Conservation (phyloP, 306 rosid genomes). For the Cucurbita moschata region DNA sequence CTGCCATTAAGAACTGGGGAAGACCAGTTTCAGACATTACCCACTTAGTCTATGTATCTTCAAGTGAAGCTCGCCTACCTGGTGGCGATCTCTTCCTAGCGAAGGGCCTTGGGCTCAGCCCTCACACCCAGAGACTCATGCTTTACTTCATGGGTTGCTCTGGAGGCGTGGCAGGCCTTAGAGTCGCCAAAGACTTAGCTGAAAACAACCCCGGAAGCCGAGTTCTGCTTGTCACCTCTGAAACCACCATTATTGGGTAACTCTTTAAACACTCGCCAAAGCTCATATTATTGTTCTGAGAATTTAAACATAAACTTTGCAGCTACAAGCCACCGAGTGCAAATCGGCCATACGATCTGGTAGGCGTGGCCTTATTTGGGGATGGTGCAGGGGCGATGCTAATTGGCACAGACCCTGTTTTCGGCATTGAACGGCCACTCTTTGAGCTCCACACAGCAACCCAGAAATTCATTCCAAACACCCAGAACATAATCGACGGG, state of each 20-base stretch:
- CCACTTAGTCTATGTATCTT: slow-evolving; percentile 77
- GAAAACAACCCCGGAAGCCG: slow-evolving; percentile 88
- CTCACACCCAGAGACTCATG: slow-evolving; percentile 43
- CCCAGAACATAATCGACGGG: slow-evolving; percentile 73
- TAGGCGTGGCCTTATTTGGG: slow-evolving; percentile 82
- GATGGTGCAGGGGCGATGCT: slow-evolving; percentile 88
- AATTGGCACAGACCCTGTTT: slow-evolving; percentile 47
- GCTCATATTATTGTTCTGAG: background rate
- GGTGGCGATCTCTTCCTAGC: slow-evolving; percentile 87
- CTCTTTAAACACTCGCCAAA: background rate
- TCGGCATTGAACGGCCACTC: slow-evolving; percentile 38
- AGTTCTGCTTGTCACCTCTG: slow-evolving; percentile 66
- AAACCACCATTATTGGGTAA: slow-evolving; percentile 77
- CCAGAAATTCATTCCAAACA: slow-evolving; percentile 60
- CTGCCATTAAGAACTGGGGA: slow-evolving; percentile 69
- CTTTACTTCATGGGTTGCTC: slow-evolving; percentile 80
- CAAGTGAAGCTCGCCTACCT: slow-evolving; percentile 78
- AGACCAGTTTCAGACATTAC: slow-evolving; percentile 61
- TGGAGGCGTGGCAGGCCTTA: slow-evolving; percentile 83
- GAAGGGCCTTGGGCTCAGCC: slow-evolving; percentile 52
- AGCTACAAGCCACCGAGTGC: slow-evolving; percentile 63
- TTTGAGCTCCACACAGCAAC: slow-evolving; percentile 77
- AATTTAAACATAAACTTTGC: background rate
- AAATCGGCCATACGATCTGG: slow-evolving; percentile 74
- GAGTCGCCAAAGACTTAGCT: slow-evolving; percentile 76